Conservation (phyloP, 495 filamentous ascomycete genomes). For the Penicillium ucsense region DNA sequence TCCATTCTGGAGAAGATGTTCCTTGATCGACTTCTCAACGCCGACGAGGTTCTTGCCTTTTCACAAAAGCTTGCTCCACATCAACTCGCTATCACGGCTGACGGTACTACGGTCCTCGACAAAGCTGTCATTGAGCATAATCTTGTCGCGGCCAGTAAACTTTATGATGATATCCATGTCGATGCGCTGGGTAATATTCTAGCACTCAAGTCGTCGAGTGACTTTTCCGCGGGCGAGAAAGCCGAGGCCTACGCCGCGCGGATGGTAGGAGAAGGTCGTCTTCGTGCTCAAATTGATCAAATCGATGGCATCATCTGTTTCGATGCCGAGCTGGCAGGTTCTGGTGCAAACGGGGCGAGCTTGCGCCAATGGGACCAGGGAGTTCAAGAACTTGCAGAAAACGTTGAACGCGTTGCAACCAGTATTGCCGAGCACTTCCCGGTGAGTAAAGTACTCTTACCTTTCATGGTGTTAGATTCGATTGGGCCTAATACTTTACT, state of each 20-base stretch:
- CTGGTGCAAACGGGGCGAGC: conserved; percentile 44
- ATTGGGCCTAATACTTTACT: conserved; percentile 8
- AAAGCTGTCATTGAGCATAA: conserved; percentile 96
- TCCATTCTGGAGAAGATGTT: conserved; percentile 96
- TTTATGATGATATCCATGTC: conserved; percentile 84
- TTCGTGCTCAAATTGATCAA: conserved; percentile 87
- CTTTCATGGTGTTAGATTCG: neutral
- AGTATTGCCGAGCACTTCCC: conserved; percentile 33
- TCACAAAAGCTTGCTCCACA: conserved; percentile 70
- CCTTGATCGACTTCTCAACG: conserved; percentile 72
- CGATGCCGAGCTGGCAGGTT: conserved; percentile 47
- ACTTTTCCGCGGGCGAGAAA: conserved; percentile 53
- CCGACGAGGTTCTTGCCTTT: conserved; percentile 77
- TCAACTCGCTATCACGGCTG: conserved; percentile 78
- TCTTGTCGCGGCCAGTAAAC: conserved; percentile 68
- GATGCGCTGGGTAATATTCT: conserved; percentile 68
- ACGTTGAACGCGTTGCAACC: conserved; percentile 72
- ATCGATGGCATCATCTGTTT: conserved; percentile 85
- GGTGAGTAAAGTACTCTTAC: conserved; percentile 15
- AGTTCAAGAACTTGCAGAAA: conserved; percentile 74
- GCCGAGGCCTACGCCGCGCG: conserved; percentile 86
- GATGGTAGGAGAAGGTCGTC: conserved; percentile 90
- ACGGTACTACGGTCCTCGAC: conserved; percentile 88
- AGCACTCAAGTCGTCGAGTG: conserved; percentile 43
- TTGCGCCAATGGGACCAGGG: conserved; percentile 82